phyloP scores from a whole-genome alignment of 257 asterid genomes.

The Scutellaria galericulata region DNA sequence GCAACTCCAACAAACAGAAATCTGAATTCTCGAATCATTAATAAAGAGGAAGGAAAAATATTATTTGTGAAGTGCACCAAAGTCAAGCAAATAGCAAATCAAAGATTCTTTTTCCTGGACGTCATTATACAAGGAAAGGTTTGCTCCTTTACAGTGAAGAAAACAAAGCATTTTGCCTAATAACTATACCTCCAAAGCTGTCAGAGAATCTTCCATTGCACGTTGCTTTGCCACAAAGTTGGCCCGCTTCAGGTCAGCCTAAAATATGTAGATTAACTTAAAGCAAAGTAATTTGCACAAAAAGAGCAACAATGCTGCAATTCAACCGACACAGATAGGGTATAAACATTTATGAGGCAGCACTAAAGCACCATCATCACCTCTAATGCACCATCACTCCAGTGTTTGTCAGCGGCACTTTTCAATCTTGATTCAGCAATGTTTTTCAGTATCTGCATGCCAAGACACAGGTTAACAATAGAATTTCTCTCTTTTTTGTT shows the following conservation, averaged over 20 bases:
- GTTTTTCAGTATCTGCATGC: constrained; percentile 64
- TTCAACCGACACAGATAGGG: background rate
- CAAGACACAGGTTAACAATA: background rate
- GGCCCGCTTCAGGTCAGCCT: constrained; percentile 93
- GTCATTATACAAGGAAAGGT: constrained; percentile 17
- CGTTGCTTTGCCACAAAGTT: constrained; percentile 87
- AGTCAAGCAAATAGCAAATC: constrained; percentile 8
- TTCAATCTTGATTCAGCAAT: constrained; percentile 80
- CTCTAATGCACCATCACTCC: constrained; percentile 96
- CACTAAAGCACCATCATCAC: constrained; percentile 42
- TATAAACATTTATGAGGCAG: constrained; percentile 32
- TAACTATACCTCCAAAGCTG: constrained; percentile 78
- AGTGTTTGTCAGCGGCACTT: constrained; percentile 86
- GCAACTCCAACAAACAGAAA: constrained; percentile 54
- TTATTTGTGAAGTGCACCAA: constrained; percentile 18
- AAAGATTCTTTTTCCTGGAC: constrained; percentile 1
- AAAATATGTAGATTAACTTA: background rate
- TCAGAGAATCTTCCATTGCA: constrained; percentile 88
- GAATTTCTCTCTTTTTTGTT: background rate
- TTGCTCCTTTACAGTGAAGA: constrained; percentile 9
- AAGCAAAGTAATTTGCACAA: background rate
- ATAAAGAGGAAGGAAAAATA: constrained; percentile 23
- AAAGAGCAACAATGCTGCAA: background rate
- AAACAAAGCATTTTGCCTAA: constrained; percentile 20
- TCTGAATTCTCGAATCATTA: constrained; percentile 32